These are phyloP conservation scores for Suillus spraguei DNA, from an alignment of 768 basidiomycete genomes.

Conservation along the genomic window DNA sequence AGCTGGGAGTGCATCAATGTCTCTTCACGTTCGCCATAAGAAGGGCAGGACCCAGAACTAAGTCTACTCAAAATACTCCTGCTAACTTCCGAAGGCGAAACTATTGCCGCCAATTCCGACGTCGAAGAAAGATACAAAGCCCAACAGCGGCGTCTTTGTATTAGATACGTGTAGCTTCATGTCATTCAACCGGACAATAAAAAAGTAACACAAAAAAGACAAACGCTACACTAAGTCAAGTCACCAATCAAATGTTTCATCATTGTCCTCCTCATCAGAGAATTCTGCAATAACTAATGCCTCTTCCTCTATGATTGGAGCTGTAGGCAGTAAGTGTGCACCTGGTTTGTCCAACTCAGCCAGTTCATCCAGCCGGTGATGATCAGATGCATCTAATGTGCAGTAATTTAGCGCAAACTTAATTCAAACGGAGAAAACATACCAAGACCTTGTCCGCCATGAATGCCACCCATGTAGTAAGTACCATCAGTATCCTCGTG, in stretches of 20 bases:
- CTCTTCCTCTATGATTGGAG: neutral
- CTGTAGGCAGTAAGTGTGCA: neutral
- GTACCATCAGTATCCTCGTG: too few species aligned
- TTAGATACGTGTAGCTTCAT: too few species aligned
- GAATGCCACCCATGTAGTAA: neutral
- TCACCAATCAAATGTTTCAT: neutral
- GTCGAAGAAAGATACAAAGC: too few species aligned
- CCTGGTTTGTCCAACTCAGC: neutral
- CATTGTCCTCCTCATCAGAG: neutral
- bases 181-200: too few species aligned
- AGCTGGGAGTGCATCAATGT: conserved; percentile 29
- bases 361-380: neutral
- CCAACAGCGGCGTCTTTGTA: too few species aligned
- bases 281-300: neutral
- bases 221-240: neutral
- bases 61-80: conserved; percentile 4
- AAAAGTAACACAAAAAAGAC: neutral
- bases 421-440: neutral
- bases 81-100: conserved; percentile 3
- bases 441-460: neutral
- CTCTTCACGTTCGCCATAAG: conserved; percentile 8
- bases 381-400: neutral
- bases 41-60: conserved; percentile 10
- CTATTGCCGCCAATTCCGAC: conserved; percentile 20
- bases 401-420: neutral